A percentile compares a stretch with the other conserved stretches of the same genome.
Conservation (phyloP, 23 red algal genomes). For the Agarophyton chilense region DNA sequence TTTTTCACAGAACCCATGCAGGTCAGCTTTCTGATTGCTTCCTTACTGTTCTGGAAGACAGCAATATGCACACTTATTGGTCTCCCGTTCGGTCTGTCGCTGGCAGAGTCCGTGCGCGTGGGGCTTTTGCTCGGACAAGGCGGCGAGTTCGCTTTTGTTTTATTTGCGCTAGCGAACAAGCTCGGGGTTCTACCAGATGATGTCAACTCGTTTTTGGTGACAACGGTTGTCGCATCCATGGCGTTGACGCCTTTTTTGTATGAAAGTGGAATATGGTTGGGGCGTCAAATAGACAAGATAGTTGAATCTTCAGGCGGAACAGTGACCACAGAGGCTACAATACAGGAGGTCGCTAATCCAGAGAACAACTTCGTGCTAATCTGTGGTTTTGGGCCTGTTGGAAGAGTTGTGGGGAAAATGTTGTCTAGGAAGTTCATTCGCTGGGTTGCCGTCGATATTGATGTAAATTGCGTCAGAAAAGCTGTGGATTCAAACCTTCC, state of each 20-base stretch:
- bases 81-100: conserved; percentile 77
- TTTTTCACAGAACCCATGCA: conserved; percentile 69
- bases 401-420: conserved; percentile 88
- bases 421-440: conserved; percentile 83
- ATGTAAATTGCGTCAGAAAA: conserved; percentile 56
- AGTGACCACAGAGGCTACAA: conserved; percentile 49
- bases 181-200: conserved; percentile 86
- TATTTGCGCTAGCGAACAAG: conserved; percentile 89
- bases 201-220: conserved; percentile 78
- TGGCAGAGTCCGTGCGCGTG: conserved; percentile 83
- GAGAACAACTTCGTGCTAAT: conserved; percentile 73
- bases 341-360: conserved; percentile 29
- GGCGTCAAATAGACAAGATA: conserved; percentile 57
- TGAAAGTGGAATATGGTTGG: conserved; percentile 56
- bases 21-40: conserved; percentile 79
- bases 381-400: conserved; percentile 90
- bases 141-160: conserved; percentile 97
- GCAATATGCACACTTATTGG: conserved; percentile 71
- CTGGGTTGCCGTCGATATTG: conserved; percentile 85
- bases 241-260: conserved; percentile 89
- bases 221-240: conserved; percentile 88
- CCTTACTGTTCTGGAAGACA: conserved; percentile 81
- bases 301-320: conserved; percentile 44
- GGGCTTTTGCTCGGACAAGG: conserved; percentile 94
- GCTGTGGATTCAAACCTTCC: conserved; percentile 67